phyloP scores from a whole-genome alignment of 306 rosid species.

The Vigna nakashimae region DNA sequence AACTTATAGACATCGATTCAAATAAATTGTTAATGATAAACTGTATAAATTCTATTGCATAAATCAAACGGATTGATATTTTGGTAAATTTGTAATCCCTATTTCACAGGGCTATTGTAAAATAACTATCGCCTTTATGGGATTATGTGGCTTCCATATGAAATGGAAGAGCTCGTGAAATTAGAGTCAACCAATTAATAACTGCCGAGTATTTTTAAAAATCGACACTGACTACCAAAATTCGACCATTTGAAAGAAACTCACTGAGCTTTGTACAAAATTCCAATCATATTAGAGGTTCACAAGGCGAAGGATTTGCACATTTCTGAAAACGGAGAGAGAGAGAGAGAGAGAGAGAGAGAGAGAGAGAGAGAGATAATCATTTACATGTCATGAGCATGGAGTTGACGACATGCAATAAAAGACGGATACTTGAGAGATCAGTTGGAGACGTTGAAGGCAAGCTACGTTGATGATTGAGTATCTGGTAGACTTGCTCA shows the following conservation, averaged over 20 bases:
- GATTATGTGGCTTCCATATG: background rate
- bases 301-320: conserved; percentile 25
- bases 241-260: conserved; percentile 35
- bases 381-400: conserved; percentile 90
- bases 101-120: background rate
- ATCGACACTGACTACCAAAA: conserved; percentile 10
- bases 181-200: conserved; percentile 9
- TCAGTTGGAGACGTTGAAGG: conserved; percentile 64
- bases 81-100: background rate
- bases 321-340: conserved; percentile 2
- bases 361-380: conserved; percentile 31
- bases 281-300: conserved; percentile 35
- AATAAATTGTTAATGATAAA: background rate
- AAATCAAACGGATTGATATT: background rate
- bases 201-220: conserved; percentile 37
- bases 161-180: background rate
- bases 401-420: conserved; percentile 93
- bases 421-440: conserved; percentile 68
- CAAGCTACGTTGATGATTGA: conserved; percentile 86
- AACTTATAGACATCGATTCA: background rate
- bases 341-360: background rate
- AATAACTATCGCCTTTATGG: background rate
- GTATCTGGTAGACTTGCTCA: conserved; percentile 92
- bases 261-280: conserved; percentile 55
- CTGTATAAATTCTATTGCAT: background rate